Evolutionary conservation across 2,329 filamentous ascomycete genomes (phyloP).

Genomic region (Clarireedia paspali): DNA sequence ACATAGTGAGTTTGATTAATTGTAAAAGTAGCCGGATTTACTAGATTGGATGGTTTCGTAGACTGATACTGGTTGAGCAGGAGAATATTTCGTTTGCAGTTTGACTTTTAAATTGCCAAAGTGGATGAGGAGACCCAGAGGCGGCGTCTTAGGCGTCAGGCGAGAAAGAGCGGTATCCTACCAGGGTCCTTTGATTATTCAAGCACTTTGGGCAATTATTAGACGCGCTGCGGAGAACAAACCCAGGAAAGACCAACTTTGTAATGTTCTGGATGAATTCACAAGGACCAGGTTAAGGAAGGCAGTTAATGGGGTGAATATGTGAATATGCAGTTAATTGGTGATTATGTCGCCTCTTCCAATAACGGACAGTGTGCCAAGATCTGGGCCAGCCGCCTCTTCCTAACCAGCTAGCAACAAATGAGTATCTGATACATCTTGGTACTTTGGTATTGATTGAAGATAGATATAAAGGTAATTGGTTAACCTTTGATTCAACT

Average conservation of each 20-base stretch:
- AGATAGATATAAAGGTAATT: neutral
- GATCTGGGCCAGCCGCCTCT: neutral
- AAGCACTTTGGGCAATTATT: neutral
- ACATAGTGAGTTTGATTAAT: neutral
- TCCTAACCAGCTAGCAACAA: neutral
- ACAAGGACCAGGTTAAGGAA: neutral
- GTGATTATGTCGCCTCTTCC: neutral
- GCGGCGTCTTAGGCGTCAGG: slow-evolving; percentile 5
- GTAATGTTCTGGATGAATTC: neutral
- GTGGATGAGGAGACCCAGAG: slow-evolving; percentile 3
- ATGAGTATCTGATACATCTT: neutral
- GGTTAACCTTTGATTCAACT: neutral
- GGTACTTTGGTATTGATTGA: neutral
- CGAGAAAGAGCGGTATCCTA: slow-evolving; percentile 8
- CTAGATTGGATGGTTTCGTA: neutral
- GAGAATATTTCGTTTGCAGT: neutral
- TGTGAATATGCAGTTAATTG: neutral
- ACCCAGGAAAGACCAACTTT: too few relatives aligned
- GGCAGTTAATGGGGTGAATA: neutral
- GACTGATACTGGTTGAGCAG: neutral
- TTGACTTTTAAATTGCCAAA: slow-evolving; percentile 1
- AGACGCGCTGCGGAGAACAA: too few relatives aligned
- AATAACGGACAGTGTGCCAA: neutral
- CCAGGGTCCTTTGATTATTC: slow-evolving; percentile 1
- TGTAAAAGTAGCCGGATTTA: neutral